Base-by-base conservation (phyloP, 441 rosid genomes). In the Corymbia citriodora region DNA sequence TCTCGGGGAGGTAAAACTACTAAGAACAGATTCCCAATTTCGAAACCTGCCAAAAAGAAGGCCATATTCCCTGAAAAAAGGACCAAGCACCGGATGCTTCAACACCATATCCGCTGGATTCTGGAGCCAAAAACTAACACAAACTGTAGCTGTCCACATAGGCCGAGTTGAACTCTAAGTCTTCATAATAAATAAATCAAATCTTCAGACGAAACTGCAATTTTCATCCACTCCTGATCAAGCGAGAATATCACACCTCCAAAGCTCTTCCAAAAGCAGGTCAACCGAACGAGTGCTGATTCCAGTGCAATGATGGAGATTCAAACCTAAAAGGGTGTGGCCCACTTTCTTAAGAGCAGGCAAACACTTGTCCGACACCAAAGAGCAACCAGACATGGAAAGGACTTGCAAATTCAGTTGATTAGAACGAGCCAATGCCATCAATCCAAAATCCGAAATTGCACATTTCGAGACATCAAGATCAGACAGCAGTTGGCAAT, bases 281-380 rank as follows among this genome's bases (percentile, higher is more conserved):
- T 90, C 61, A 10, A 90, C 68, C 7, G 87, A 90, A 79, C 88
- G 50, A 27, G 50, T 40, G 88, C 91, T 90, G 68, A 90, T 87
- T 49, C 85, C 89, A 40, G 87, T 90, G 91, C 91, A 90, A 70
- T 36, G 88, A 31, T 86, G 91, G 25, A 90, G 68, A 68, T 90
- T 90, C 57, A 90, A 87, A 53, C 91, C 91, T 40, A 68, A 21
- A 68, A 90, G 91, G 52, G 89, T 31, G 55, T 29, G 55, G 50
- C 91, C 91, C 61, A 90, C 68, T 55, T 90, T 90, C 91, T 87
- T 90, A 45, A 90, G 85, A 16, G 86, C 88, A 48, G 89, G 89
- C 83, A 90, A 23, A 83, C 88, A 86, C 65, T 68, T 90, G 89
- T 86, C 88, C 1, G 91, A 90, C 45, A 90, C 88, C 85, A 50